These are phyloP conservation scores for Trypanosoma conorhini DNA, from an alignment of 208 protist species.

Conservation along the genomic window DNA sequence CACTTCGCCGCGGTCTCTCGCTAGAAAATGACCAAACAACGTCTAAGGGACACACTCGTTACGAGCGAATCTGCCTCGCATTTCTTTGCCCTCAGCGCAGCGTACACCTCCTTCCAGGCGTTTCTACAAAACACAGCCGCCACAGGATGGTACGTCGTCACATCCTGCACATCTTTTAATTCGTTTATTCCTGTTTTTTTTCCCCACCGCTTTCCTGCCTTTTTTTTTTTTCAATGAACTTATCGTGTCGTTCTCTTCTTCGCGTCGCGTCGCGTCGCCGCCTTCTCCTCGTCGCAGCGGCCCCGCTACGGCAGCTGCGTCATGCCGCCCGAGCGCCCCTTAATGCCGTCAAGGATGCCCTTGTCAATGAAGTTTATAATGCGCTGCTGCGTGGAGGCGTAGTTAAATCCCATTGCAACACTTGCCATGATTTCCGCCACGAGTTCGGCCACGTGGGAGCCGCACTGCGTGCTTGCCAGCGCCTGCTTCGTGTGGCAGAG, in stretches of 20 bases:
- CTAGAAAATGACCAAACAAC: too few relatives aligned
- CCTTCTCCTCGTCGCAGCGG: slow-evolving; percentile 6
- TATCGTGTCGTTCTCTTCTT: slow-evolving; percentile 6
- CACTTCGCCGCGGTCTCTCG: too few relatives aligned
- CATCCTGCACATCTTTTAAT: too few relatives aligned
- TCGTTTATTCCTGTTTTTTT: slow-evolving; percentile 4
- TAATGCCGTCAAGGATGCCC: slow-evolving; percentile 85
- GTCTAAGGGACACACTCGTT: too few relatives aligned
- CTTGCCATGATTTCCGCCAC: slow-evolving; percentile 65
- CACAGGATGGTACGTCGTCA: neutral
- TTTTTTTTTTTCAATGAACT: slow-evolving; percentile 1
- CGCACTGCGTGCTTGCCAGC: slow-evolving; percentile 40
- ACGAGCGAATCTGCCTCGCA: too few relatives aligned
- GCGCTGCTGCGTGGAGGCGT: slow-evolving; percentile 79
- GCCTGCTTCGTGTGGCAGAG: slow-evolving; percentile 53
- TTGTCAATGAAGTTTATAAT: slow-evolving; percentile 87
- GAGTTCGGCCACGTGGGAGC: slow-evolving; percentile 59
- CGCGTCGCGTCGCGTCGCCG: too few relatives aligned
- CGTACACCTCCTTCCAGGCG: neutral
- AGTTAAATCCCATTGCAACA: slow-evolving; percentile 66
- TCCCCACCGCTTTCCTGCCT: neutral
- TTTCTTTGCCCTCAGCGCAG: too few relatives aligned
- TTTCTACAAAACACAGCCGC: neutral
- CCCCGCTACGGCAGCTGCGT: slow-evolving; percentile 56
- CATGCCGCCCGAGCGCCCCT: slow-evolving; percentile 76